Conservation (phyloP, 1,139 yeast genomes). For the Nakaseomyces bracarensis region DNA sequence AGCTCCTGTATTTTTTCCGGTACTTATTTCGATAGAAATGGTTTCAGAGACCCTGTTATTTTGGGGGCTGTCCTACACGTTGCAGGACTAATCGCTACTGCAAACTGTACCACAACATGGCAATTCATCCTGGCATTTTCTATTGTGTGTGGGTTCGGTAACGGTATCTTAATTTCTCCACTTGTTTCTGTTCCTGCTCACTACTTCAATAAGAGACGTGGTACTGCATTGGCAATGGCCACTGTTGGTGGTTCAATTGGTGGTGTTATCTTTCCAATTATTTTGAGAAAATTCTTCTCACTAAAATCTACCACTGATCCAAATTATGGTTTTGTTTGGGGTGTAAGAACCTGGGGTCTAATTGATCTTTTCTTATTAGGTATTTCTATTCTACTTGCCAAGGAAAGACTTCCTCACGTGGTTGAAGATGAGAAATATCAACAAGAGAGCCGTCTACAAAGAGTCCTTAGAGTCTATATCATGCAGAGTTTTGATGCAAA, state of each 20-base stretch:
- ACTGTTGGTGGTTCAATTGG: constrained; percentile 66
- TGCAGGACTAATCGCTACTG: constrained; percentile 49
- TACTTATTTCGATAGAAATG: constrained; percentile 52
- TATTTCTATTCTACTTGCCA: constrained; percentile 34
- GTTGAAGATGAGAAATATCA: constrained; percentile 9
- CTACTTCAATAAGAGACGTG: constrained; percentile 52
- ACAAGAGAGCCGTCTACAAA: constrained; percentile 12
- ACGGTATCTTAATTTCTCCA: constrained; percentile 51
- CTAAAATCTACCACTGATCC: constrained; percentile 16
- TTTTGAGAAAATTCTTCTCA: constrained; percentile 45
- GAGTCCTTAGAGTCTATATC: constrained; percentile 18
- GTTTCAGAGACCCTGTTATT: constrained; percentile 43
- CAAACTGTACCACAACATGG: constrained; percentile 44
- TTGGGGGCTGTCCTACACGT: constrained; percentile 41
- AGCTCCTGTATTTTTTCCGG: constrained; percentile 54
- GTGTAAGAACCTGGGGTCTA: constrained; percentile 48
- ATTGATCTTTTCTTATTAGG: constrained; percentile 39
- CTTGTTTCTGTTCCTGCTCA: constrained; percentile 53
- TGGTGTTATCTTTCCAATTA: constrained; percentile 53
- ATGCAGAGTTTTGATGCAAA: constrained; percentile 37
- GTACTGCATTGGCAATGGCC: constrained; percentile 52
- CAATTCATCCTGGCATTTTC: constrained; percentile 56
- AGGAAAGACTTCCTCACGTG: constrained; percentile 35
- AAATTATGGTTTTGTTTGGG: constrained; percentile 49
- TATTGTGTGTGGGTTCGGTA: constrained; percentile 49